Conservation (phyloP, 2,329 filamentous ascomycete genomes). For the Onygena corvina region DNA sequence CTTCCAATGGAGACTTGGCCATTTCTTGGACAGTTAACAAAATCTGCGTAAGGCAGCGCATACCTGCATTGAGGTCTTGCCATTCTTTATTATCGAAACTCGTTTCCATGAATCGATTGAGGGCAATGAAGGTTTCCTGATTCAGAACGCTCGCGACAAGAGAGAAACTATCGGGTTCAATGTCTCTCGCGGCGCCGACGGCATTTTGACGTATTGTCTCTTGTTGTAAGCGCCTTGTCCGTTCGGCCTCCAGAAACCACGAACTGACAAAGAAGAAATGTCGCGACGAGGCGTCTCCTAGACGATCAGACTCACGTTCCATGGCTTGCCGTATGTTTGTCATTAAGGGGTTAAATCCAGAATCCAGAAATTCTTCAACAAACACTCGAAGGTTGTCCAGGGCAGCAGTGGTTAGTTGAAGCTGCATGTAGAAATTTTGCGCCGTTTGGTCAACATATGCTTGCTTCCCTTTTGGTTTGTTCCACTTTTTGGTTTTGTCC, state of each 20-base stretch:
- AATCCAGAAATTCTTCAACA: constrained; percentile 86
- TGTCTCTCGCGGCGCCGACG: constrained; percentile 39
- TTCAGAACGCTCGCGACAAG: constrained; percentile 81
- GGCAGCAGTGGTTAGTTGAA: constrained; percentile 59
- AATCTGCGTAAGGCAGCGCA: constrained; percentile 92
- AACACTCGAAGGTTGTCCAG: constrained; percentile 66
- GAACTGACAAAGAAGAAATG: constrained; percentile 88
- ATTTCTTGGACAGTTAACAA: constrained; percentile 87
- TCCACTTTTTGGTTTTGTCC: constrained; percentile 82
- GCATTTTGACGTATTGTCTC: constrained; percentile 41
- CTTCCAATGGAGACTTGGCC: constrained; percentile 67
- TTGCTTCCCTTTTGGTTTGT: constrained; percentile 57
- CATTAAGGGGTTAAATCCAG: constrained; percentile 87
- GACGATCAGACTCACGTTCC: constrained; percentile 73
- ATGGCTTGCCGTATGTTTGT: constrained; percentile 75
- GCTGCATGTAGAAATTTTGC: constrained; percentile 64
- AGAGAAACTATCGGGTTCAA: constrained; percentile 64
- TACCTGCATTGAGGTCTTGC: constrained; percentile 73
- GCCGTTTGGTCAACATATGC: constrained; percentile 47
- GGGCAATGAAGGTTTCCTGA: constrained; percentile 83
- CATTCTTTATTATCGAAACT: constrained; percentile 73
- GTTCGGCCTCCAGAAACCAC: constrained; percentile 86
- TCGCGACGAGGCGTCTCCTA: constrained; percentile 61
- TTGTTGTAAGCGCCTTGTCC: constrained; percentile 53
- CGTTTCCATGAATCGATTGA: constrained; percentile 71